Percentiles rank a stretch among this genome's conserved stretches.
phyloP scores from a whole-genome alignment of 2,329 filamentous ascomycete genomes.

The Curvularia sp. region DNA sequence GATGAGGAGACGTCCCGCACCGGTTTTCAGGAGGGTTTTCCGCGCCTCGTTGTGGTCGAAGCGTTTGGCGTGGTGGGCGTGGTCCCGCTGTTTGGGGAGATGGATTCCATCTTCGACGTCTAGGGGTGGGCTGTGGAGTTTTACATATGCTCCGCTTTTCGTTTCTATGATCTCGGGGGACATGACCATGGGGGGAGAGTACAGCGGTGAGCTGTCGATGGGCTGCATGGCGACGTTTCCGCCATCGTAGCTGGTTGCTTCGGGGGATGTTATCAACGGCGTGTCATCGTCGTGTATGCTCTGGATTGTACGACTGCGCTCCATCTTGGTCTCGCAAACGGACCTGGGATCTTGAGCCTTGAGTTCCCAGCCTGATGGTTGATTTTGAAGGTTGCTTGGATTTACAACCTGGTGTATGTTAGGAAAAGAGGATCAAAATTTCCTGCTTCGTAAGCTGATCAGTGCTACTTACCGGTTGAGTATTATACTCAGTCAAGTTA shows the following conservation, averaged over 20 bases:
- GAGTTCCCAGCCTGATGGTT: not conserved
- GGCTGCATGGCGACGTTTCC: constrained; percentile 37
- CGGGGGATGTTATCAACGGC: constrained; percentile 24
- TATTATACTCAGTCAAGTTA: not conserved
- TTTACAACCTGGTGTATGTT: not conserved
- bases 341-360: not conserved
- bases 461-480: not conserved
- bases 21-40: constrained; percentile 37
- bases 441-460: not conserved
- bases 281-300: constrained; percentile 13
- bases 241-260: constrained; percentile 23
- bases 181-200: constrained; percentile 23
- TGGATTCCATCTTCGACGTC: constrained; percentile 31
- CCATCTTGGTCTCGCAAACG: constrained; percentile 11
- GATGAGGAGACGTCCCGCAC: constrained; percentile 34
- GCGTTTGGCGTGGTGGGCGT: constrained; percentile 29
- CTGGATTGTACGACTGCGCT: constrained; percentile 11
- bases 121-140: constrained; percentile 22
- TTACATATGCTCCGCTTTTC: constrained; percentile 32
- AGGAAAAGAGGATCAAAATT: not conserved
- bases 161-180: constrained; percentile 23
- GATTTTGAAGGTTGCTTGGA: not conserved
- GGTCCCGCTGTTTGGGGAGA: constrained; percentile 17
- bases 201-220: constrained; percentile 15
- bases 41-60: constrained; percentile 45